phyloP scores from a whole-genome alignment of 2,329 filamentous ascomycete genomes.

The Fusarium napiforme region DNA sequence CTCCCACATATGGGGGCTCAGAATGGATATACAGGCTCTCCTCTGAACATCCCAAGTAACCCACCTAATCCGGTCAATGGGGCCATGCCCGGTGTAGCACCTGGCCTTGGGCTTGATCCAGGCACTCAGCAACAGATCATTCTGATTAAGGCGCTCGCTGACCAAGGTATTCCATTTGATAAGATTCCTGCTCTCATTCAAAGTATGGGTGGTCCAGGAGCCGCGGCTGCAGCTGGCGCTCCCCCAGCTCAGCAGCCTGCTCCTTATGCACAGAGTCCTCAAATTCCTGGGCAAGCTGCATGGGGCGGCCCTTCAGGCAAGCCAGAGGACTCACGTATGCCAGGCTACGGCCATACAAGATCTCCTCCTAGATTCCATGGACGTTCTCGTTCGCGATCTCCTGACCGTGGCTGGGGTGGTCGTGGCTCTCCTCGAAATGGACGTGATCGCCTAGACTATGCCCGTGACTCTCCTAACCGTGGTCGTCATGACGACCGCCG shows the following conservation, averaged over 20 bases:
- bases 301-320: constrained; percentile 47
- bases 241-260: constrained; percentile 44
- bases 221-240: constrained; percentile 49
- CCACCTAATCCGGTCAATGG: constrained; percentile 46
- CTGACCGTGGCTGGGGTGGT: constrained; percentile 76
- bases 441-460: constrained; percentile 77
- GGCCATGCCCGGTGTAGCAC: constrained; percentile 49
- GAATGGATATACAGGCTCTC: constrained; percentile 47
- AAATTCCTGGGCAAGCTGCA: constrained; percentile 48
- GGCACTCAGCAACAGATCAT: constrained; percentile 77
- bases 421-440: constrained; percentile 72
- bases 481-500: constrained; percentile 68
- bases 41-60: constrained; percentile 45
- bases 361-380: constrained; percentile 69
- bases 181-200: constrained; percentile 74
- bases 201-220: constrained; percentile 56
- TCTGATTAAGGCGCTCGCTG: constrained; percentile 78
- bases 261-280: constrained; percentile 57
- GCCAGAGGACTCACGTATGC: constrained; percentile 65
- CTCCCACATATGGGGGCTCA: constrained; percentile 51
- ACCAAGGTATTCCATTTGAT: constrained; percentile 80
- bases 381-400: constrained; percentile 82
- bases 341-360: constrained; percentile 66
- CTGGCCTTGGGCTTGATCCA: constrained; percentile 56
- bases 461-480: constrained; percentile 73